Evolutionary conservation across 495 filamentous ascomycete species (phyloP).

Genomic region (Daldinia bambusicola): DNA sequence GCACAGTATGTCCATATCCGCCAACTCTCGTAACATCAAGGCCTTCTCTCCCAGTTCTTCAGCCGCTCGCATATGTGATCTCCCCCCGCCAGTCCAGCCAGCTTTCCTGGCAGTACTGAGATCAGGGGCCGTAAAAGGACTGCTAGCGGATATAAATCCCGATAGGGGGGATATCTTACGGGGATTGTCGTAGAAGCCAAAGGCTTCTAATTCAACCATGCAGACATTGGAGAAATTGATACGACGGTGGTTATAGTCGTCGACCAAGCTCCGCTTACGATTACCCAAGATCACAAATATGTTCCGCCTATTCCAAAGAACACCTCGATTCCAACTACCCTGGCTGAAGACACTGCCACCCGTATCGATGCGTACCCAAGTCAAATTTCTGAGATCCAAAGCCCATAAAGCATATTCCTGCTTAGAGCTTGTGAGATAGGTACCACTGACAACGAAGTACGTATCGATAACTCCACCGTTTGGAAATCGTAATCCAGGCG

Average conservation of each 20-base stretch:
- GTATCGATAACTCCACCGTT: constrained; percentile 94
- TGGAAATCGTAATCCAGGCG: constrained; percentile 91
- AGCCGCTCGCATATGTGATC: constrained; percentile 72
- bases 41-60: constrained; percentile 87
- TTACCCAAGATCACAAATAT: constrained; percentile 95
- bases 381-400: constrained; percentile 84
- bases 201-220: constrained; percentile 95
- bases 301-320: constrained; percentile 92
- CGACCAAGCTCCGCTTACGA: constrained; percentile 90
- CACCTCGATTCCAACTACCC: constrained; percentile 95
- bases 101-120: constrained; percentile 68
- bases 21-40: constrained; percentile 79
- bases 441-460: constrained; percentile 96
- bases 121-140: constrained; percentile 64
- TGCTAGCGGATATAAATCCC: constrained; percentile 81
- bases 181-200: constrained; percentile 96
- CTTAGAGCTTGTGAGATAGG: constrained; percentile 95
- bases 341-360: constrained; percentile 93
- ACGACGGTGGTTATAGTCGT: constrained; percentile 96
- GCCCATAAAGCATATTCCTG: constrained; percentile 99
- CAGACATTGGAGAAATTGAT: constrained; percentile 98
- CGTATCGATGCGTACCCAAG: constrained; percentile 95
- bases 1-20: constrained; percentile 97
- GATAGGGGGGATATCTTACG: constrained; percentile 78
- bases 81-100: constrained; percentile 74